Conservation (phyloP, 1,284 basidiomycete genomes). For the Ustilago cynodontis region DNA sequence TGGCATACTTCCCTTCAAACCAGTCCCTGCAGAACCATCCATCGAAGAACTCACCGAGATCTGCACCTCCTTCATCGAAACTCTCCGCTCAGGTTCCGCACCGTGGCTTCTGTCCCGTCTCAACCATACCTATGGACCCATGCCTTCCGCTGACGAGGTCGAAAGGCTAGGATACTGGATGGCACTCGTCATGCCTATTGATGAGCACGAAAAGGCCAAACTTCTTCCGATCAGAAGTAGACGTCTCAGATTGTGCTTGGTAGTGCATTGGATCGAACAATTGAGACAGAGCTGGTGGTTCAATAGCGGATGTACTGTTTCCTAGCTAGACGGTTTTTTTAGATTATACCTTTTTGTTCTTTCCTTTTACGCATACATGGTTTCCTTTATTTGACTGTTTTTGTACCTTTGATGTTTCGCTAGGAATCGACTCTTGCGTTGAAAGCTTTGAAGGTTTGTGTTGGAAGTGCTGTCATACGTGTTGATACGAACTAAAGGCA, state of each 20-base stretch:
- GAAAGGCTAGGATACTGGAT: slow-evolving; percentile 76
- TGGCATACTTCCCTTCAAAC: slow-evolving; percentile 35
- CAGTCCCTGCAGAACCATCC: slow-evolving; percentile 69
- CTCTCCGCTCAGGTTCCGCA: slow-evolving; percentile 83
- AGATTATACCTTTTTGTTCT: neutral
- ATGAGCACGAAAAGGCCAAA: slow-evolving; percentile 91
- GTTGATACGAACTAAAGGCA: too few relatives aligned
- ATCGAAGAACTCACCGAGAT: slow-evolving; percentile 80
- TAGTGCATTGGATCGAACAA: slow-evolving; percentile 93
- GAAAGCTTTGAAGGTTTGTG: too few relatives aligned
- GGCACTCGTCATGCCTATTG: slow-evolving; percentile 89
- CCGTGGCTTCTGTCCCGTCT: slow-evolving; percentile 91
- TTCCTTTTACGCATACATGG: neutral
- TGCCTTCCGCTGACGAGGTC: slow-evolving; percentile 58
- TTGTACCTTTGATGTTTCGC: neutral
- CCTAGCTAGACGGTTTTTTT: slow-evolving; percentile 12
- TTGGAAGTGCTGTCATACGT: neutral
- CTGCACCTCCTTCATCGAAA: slow-evolving; percentile 83
- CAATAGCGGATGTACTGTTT: slow-evolving; percentile 70
- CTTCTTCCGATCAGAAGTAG: slow-evolving; percentile 89
- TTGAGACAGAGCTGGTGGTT: slow-evolving; percentile 73
- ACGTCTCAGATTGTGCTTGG: slow-evolving; percentile 81
- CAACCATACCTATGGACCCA: slow-evolving; percentile 72
- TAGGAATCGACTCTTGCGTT: neutral
- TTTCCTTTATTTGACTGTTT: neutral